phyloP scores from a whole-genome alignment of 164 flowering plant species.

The Buxus sempervirens region DNA sequence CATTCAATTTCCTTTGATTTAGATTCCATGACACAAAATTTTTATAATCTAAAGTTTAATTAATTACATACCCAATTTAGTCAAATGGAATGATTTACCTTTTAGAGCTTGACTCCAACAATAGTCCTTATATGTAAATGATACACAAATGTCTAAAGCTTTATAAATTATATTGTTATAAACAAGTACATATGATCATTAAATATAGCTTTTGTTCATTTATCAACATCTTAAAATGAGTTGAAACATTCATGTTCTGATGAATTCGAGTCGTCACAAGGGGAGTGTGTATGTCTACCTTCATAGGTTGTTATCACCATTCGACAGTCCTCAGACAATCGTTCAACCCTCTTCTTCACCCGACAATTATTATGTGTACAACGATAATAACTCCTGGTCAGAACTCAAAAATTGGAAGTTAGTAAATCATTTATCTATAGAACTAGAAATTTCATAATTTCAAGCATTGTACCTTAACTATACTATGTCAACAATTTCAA shows the following conservation, averaged over 20 bases:
- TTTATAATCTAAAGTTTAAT: too few relatives aligned
- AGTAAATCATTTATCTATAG: not conserved
- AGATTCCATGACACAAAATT: too few relatives aligned
- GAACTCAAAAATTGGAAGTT: not conserved
- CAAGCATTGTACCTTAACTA: too few relatives aligned
- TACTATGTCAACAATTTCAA: too few relatives aligned
- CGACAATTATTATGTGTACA: constrained; percentile 71
- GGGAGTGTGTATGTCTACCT: constrained; percentile 85
- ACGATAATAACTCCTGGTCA: constrained; percentile 69
- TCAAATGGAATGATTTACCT: too few relatives aligned
- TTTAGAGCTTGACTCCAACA: too few relatives aligned
- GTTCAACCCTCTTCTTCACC: constrained; percentile 81
- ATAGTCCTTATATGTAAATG: not conserved
- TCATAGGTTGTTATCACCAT: constrained; percentile 94
- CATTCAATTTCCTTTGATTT: too few relatives aligned
- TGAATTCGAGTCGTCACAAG: constrained; percentile 72
- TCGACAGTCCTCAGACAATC: constrained; percentile 76
- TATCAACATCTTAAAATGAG: constrained; percentile 38
- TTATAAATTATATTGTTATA: not conserved
- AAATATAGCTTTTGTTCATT: not conserved
- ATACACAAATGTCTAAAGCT: not conserved
- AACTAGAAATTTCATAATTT: too few relatives aligned
- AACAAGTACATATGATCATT: not conserved
- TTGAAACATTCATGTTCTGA: constrained; percentile 66
- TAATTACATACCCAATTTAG: too few relatives aligned